Conservation (phyloP, 2,329 filamentous ascomycete species). For the Stagonosporopsis rhizophila region DNA sequence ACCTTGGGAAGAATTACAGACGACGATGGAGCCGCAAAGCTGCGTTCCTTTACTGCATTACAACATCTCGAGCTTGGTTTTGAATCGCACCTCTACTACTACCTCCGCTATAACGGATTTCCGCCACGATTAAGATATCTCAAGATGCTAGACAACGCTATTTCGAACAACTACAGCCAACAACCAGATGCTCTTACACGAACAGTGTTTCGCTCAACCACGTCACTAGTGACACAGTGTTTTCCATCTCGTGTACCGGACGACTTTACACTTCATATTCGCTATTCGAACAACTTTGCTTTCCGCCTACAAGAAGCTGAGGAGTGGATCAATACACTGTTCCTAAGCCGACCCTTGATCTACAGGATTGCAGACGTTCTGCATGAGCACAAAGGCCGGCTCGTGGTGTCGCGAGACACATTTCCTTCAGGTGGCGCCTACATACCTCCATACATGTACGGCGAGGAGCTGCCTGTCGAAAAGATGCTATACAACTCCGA, state of each 20-base stretch:
- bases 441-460: conserved; percentile 48
- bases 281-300: conserved; percentile 26
- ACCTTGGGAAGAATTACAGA: conserved; percentile 21
- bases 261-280: conserved; percentile 30
- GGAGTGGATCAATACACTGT: conserved; percentile 21
- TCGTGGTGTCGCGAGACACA: conserved; percentile 33
- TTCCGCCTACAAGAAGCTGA: conserved; percentile 9
- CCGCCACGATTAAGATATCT: conserved; percentile 35
- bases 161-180: conserved; percentile 28
- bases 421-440: conserved; percentile 29
- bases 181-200: conserved; percentile 25
- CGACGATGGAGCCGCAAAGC: conserved; percentile 24
- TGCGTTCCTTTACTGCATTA: conserved; percentile 35
- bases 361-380: conserved; percentile 38
- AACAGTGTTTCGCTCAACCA: conserved; percentile 25
- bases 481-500: conserved; percentile 39
- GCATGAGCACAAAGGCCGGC: conserved; percentile 28
- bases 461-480: conserved; percentile 41
- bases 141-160: conserved; percentile 36
- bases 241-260: conserved; percentile 19
- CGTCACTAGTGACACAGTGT: conserved; percentile 25
- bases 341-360: conserved; percentile 33
- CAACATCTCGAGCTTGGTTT: conserved; percentile 40
- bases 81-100: conserved; percentile 36
- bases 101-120: conserved; percentile 33